Percentiles rank a stretch among this genome's conserved stretches.
Evolutionary conservation across 441 rosid species (phyloP).

Genomic region (Codiaeum variegatum): DNA sequence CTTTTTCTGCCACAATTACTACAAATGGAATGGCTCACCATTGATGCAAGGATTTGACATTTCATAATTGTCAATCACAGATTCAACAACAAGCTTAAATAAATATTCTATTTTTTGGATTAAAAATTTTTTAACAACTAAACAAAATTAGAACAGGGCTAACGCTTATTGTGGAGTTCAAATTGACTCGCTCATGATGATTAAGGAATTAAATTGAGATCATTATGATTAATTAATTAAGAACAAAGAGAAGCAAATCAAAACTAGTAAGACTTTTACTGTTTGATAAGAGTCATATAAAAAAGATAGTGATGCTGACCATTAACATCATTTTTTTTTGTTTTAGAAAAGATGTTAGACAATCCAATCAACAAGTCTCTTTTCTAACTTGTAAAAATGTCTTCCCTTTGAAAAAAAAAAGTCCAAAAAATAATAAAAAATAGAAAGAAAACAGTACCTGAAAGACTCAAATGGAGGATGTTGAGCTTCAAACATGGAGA

Average conservation of each 20-base stretch:
- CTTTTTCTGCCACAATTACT: neutral
- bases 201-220: too few relatives aligned
- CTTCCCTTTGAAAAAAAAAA: too few relatives aligned
- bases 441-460: conserved; percentile 39
- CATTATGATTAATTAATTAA: too few relatives aligned
- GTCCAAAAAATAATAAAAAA: neutral
- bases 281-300: neutral
- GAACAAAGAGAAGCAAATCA: neutral
- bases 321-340: neutral
- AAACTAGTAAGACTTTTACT: neutral
- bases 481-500: conserved; percentile 28
- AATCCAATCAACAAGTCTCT: conserved; percentile 27
- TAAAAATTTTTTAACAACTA: neutral
- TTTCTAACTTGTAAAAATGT: conserved; percentile 14
- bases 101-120: neutral
- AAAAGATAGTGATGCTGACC: conserved; percentile 30
- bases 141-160: neutral
- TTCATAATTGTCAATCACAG: neutral
- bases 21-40: neutral
- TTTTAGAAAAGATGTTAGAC: conserved; percentile 15
- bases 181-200: neutral
- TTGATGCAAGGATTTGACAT: conserved; percentile 9
- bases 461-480: conserved; percentile 38
- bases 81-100: neutral
- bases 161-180: neutral